These are phyloP conservation scores for Theobroma cacao DNA, from an alignment of 345 rosid genomes.

Conservation along the genomic window DNA sequence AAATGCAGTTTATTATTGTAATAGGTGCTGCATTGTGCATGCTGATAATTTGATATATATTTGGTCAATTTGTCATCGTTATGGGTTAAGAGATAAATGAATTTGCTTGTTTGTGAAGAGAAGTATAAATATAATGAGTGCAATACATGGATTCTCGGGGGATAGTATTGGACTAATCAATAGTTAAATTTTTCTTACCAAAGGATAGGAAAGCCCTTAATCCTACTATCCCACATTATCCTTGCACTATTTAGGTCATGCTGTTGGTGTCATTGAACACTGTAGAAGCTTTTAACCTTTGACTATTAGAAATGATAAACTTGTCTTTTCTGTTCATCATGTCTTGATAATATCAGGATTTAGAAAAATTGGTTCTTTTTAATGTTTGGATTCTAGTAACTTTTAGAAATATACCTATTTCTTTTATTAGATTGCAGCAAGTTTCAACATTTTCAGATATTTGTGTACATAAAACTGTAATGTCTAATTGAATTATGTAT, in stretches of 20 bases:
- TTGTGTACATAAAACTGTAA: neutral
- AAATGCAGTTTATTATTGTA: constrained; percentile 83
- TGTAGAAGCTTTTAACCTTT: neutral
- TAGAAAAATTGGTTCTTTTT: neutral
- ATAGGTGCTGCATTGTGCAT: constrained; percentile 49
- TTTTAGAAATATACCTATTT: neutral
- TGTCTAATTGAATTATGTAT: constrained; percentile 8
- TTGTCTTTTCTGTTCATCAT: neutral
- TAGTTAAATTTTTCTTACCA: neutral
- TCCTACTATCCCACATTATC: neutral
- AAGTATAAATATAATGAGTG: neutral
- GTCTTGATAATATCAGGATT: neutral
- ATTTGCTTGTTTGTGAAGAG: neutral
- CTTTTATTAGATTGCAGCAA: constrained; percentile 8
- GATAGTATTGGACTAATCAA: neutral
- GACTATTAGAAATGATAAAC: neutral
- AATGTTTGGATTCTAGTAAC: neutral
- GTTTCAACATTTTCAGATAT: constrained; percentile 4
- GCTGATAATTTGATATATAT: neutral
- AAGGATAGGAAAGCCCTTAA: neutral
- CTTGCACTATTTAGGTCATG: neutral
- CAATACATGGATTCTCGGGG: neutral
- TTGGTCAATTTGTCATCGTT: neutral
- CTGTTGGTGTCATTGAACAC: neutral
- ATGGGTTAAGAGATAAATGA: neutral